These are phyloP conservation scores for Micractinium sp. DNA, from an alignment of 139 green algal species.

Conservation along the genomic window DNA sequence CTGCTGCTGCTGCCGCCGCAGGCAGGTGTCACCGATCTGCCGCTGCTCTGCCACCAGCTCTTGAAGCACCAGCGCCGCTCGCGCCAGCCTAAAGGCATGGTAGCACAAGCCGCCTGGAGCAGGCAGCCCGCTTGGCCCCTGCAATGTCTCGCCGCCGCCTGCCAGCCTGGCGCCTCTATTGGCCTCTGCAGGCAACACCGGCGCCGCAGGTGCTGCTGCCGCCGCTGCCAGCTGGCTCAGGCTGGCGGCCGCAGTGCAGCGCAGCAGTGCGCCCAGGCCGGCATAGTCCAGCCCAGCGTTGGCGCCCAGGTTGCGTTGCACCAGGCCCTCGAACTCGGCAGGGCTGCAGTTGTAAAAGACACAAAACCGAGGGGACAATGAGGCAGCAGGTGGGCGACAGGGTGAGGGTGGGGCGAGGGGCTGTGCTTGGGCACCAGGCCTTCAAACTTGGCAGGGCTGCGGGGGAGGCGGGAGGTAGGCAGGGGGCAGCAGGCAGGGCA, in stretches of 20 bases:
- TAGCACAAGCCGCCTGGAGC: neutral
- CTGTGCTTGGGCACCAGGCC: slow-evolving; percentile 73
- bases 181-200: neutral
- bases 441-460: slow-evolving; percentile 70
- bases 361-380: neutral
- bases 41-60: slow-evolving; percentile 19
- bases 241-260: slow-evolving; percentile 1
- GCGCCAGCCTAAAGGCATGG: slow-evolving; percentile 18
- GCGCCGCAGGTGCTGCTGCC: neutral
- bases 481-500: neutral
- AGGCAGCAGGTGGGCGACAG: no score
- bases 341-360: neutral
- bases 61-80: neutral
- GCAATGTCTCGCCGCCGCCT: neutral
- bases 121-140: neutral
- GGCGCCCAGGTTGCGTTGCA: slow-evolving; percentile 68
- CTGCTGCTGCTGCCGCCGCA: neutral
- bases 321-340: slow-evolving; percentile 77
- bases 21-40: neutral
- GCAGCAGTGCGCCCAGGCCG: slow-evolving; percentile 50
- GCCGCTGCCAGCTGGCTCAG: neutral
- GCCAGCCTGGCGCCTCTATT: neutral
- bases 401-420: neutral
- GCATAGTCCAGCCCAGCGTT: slow-evolving; percentile 66
- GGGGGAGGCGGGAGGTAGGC: neutral